Base-by-base conservation (phyloP, 306 rosid genomes). In the Cicer yamashitae region DNA sequence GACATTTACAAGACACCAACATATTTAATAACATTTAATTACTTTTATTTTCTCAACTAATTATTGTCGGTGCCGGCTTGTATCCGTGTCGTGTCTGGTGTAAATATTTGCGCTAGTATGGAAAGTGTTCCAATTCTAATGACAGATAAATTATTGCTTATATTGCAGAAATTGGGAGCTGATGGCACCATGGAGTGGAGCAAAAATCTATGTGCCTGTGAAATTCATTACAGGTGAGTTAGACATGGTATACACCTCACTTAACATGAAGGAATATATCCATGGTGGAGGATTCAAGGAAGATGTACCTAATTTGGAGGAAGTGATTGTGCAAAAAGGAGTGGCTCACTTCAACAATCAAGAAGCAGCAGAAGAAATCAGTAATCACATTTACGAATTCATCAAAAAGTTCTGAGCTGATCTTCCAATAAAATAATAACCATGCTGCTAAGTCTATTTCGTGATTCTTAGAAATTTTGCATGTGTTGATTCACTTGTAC, bases 121-220 rank as follows among this genome's bases (percentile, higher is more conserved):
- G 11, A 47, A 47, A 13, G 15, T 10, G 20, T 60, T 22, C 0
- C 1, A 39, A 37, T 48, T 40, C 20, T 37, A 70, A 39, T 7
- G 14, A 7, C 0, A 37, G 4, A 3, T 25, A 7, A 56, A 11
- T 17, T 63, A 40, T 39, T 30, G 11, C 1, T 22, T 30, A 12
- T 76, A n/a, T 34, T 75, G 70, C 76, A 82, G 89, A 14, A 85
- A 79, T 13, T 85, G 84, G 86, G 89, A 86, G 51, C 81, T 79
- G 6, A 48, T 59, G 1, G 76, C 82, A 51, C 72, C 84, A 57
- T 86, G 89, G 85, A 56, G 0, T 22, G 83, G 79, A 17, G 73
- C 9, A 37, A 14, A 63, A 51, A 47, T 86, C 13, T 56, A 79
- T 1, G 81, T 86, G 17, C 86, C 86, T 0, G 81, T 80, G 6